Conservation (phyloP, 1,284 basidiomycete species). For the Puccinia hordei region DNA sequence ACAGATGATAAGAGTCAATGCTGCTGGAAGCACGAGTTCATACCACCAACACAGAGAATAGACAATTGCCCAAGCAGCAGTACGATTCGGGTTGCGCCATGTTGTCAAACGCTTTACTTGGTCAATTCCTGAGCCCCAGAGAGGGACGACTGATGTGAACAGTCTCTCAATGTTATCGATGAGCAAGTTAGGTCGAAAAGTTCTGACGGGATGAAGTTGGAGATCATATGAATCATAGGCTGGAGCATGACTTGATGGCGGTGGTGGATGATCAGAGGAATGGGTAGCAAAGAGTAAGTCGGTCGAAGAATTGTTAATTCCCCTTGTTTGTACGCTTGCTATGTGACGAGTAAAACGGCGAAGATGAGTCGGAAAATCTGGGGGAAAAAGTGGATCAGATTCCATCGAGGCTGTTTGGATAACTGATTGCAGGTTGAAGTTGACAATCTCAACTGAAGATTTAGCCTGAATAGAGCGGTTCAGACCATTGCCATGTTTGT, state of each 20-base stretch:
- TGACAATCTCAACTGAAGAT: conserved; percentile 4
- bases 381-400: conserved; percentile 31
- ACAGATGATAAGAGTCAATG: conserved; percentile 12
- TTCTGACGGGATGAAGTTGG: conserved; percentile 19
- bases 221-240: conserved; percentile 41
- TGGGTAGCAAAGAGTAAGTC: conserved; percentile 19
- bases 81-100: conserved; percentile 42
- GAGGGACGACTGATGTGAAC: conserved; percentile 18
- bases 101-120: conserved; percentile 22
- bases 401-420: background rate
- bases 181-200: conserved; percentile 19
- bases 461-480: too few relatives aligned
- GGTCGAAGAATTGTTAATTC: conserved; percentile 24
- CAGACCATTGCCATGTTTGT: too few relatives aligned
- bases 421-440: background rate
- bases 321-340: conserved; percentile 22
- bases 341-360: conserved; percentile 30
- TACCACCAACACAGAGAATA: conserved; percentile 33
- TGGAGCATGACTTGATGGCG: conserved; percentile 14
- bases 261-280: conserved; percentile 9
- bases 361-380: conserved; percentile 16
- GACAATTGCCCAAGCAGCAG: conserved; percentile 27
- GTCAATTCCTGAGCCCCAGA: conserved; percentile 27
- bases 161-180: conserved; percentile 31
- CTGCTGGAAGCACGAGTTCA: conserved; percentile 19